Percentiles rank a stretch among this genome's conserved stretches.
Evolutionary conservation across 345 rosid genomes (phyloP).

Genomic region (Erucastrum elatum): DNA sequence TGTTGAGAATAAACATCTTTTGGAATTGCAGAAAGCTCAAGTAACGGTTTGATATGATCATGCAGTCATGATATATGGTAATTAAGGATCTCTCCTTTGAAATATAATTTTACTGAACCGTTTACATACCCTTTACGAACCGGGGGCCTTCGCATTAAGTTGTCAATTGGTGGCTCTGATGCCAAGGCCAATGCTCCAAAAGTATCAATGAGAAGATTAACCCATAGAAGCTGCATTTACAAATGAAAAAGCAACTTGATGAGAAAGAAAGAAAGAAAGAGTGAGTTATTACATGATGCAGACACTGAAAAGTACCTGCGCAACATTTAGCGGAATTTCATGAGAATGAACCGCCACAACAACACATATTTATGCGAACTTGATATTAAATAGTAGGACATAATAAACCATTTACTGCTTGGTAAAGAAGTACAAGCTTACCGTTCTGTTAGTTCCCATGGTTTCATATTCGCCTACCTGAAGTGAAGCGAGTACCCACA

Average conservation of each 20-base stretch:
- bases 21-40: not conserved
- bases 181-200: constrained; percentile 9
- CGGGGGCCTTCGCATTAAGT: not conserved
- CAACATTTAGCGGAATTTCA: constrained; percentile 1
- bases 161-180: constrained; percentile 1
- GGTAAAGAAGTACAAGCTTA: not conserved
- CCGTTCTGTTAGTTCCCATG: not conserved
- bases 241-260: not conserved
- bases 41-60: not conserved
- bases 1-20: not conserved
- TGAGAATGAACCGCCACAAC: constrained; percentile 5
- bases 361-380: not conserved
- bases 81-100: not conserved
- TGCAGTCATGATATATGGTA: not conserved
- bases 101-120: not conserved
- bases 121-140: not conserved
- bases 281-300: not conserved
- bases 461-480: not conserved
- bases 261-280: not conserved
- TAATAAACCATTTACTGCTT: not conserved
- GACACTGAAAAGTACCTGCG: not conserved
- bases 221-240: constrained; percentile 4
- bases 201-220: not conserved
- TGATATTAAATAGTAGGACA: not conserved
- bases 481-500: not conserved